Percentiles rank a stretch among this genome's conserved stretches.
phyloP scores from a whole-genome alignment of 73 alveolate species.

The Paramecium sonneborni region DNA sequence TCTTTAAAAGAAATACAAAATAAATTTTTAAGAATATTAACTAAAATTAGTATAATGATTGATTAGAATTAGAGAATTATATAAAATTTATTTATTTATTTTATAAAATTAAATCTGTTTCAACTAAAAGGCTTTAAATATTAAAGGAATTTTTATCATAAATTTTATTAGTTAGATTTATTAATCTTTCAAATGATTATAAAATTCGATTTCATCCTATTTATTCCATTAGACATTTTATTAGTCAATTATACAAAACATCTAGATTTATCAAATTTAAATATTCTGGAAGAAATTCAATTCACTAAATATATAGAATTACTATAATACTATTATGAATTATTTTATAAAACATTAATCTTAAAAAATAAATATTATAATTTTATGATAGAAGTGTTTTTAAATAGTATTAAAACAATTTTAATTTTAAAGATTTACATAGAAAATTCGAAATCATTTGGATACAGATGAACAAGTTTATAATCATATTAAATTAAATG shows the following conservation, averaged over 20 bases:
- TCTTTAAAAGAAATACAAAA: not conserved
- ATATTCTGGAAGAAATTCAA: not conserved
- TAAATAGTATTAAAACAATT: not conserved
- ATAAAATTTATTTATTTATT: too few species aligned
- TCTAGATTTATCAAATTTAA: not conserved
- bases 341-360: not conserved
- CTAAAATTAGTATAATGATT: not conserved
- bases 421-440: not conserved
- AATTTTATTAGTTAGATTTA: not conserved
- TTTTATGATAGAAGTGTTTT: not conserved
- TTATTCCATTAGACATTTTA: too few species aligned
- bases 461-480: not conserved
- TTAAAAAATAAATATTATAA: not conserved
- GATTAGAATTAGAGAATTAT: not conserved
- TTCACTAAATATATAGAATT: not conserved
- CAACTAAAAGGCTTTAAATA: too few species aligned
- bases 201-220: not conserved
- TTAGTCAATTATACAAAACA: not conserved
- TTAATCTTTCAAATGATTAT: not conserved
- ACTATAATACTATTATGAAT: not conserved
- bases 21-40: not conserved
- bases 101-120: too few species aligned
- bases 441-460: not conserved
- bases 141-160: not conserved
- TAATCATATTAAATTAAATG: not conserved